Base-by-base conservation (phyloP, 176 grass and related monocot species). In the Echinochloa phyllopogon region DNA sequence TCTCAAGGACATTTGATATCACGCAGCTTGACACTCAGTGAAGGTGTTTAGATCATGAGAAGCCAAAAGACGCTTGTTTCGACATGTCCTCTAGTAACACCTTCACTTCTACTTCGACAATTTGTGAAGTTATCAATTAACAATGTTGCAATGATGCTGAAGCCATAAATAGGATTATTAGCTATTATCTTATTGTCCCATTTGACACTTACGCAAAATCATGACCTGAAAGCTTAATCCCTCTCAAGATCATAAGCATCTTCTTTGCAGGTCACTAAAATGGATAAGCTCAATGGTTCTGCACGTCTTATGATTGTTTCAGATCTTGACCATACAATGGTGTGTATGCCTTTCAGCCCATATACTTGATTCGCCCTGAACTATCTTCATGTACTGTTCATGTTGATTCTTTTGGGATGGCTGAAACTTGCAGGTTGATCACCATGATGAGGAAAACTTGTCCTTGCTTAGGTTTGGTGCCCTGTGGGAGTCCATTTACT, bases 231-330 rank as follows among this genome's bases (percentile, higher is more conserved):
- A 6, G 38, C 27, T 68, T 74, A 36, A 49, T 65, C 50, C 8
- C 24, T 84, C 59, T 39, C 71, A 64, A 14, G 25, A n/a, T n/a
- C n/a, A n/a, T n/a, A n/a, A n/a, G n/a, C 24, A 47, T 82, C 10
- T 33, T 59, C 36, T 71, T 72, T 66, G 56, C 88, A 90, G 88
- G 57, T 45, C 66, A 48, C 23, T 64, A 82, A 83, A 69, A 98
- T 98, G 96, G 84, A 98, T 82, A 91, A 93, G 85, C 80, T 98
- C 77, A 84, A 51, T 33, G 91, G 87, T 36, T 80, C 95, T 80
- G 90, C 93, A 1, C 89, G 95, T 40, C 95, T 98, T 55, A 95
- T 98, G 93, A 84, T 98, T 29, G 93, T n/a, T n/a, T n/a, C n/a
- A n/a, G n/a, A n/a, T n/a, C n/a, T n/a, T n/a, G n/a, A n/a, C n/a